phyloP scores from a whole-genome alignment of 108 stramenopile species.

The Nitzschia inconspicua region DNA sequence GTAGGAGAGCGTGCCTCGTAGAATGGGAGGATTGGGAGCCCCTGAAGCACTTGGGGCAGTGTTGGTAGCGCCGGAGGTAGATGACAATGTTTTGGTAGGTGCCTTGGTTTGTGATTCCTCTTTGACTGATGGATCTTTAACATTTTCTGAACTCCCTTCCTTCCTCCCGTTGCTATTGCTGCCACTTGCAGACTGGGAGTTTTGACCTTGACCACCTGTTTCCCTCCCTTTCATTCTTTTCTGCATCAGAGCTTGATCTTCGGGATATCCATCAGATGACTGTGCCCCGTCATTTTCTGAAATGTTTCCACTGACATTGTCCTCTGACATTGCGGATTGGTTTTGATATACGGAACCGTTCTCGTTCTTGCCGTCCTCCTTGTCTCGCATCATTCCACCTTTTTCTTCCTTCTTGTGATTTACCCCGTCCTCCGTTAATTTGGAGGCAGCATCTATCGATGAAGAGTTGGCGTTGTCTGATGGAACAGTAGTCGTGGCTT shows the following conservation, averaged over 20 bases:
- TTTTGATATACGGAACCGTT: not conserved
- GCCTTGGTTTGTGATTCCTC: not conserved
- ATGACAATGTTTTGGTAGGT: not conserved
- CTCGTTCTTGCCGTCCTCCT: not conserved
- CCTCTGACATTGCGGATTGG: no score
- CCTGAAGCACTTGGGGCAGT: slow-evolving; percentile 18
- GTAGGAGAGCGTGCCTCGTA: slow-evolving; percentile 79
- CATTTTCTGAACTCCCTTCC: not conserved
- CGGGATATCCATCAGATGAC: not conserved
- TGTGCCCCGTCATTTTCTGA: not conserved
- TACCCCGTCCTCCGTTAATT: not conserved
- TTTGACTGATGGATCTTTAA: no score
- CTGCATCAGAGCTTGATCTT: not conserved
- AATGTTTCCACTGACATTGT: no score
- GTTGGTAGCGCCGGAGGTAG: not conserved
- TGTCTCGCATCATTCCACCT: not conserved
- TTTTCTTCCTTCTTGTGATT: not conserved
- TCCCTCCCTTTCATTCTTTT: not conserved
- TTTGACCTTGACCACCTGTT: not conserved
- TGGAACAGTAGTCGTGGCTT: not conserved
- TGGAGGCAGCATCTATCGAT: not conserved
- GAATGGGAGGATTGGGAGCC: slow-evolving; percentile 46
- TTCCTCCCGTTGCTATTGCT: not conserved
- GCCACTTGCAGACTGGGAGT: not conserved
- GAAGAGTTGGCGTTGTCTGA: not conserved